Conservation (phyloP, 352 stramenopile species). For the Globisporangium polare region DNA sequence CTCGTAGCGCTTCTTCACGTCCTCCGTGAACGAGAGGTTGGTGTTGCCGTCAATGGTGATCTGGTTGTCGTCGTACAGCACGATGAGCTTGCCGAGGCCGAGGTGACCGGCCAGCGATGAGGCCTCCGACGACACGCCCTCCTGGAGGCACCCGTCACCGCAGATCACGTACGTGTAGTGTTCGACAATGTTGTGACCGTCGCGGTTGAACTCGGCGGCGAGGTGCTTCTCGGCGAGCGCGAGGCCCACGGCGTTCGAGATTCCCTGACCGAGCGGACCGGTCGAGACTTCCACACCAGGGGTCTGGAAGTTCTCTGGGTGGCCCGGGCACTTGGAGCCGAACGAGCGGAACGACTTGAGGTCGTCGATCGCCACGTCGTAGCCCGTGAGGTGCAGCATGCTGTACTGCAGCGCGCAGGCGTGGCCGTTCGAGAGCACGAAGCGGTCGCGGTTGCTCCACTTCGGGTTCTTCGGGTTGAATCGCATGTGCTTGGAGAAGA, state of each 20-base stretch:
- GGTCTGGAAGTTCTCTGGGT: conserved; percentile 97
- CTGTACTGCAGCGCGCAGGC: conserved; percentile 98
- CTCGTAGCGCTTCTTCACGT: conserved; percentile 97
- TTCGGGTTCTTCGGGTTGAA: conserved; percentile 85
- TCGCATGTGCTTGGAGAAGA: conserved; percentile 93
- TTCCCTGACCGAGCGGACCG: conserved; percentile 96
- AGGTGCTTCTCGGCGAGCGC: conserved; percentile 98
- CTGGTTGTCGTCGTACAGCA: conserved; percentile 99
- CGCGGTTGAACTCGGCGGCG: conserved; percentile 97
- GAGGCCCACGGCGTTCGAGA: conserved; percentile 98
- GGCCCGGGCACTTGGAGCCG: conserved; percentile 94
- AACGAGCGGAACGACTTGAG: conserved; percentile 97
- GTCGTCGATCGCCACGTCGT: conserved; percentile 95
- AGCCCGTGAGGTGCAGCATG: conserved; percentile 98
- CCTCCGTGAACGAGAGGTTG: conserved; percentile 96
- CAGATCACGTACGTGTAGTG: conserved; percentile 99
- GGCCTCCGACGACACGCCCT: conserved; percentile 96
- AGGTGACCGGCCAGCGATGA: conserved; percentile 97
- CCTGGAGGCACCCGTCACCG: conserved; percentile 98
- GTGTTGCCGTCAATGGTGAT: conserved; percentile 99
- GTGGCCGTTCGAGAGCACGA: conserved; percentile 99
- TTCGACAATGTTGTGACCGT: conserved; percentile 93
- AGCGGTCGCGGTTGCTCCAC: conserved; percentile 97
- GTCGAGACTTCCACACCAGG: conserved; percentile 96
- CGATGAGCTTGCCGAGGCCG: conserved; percentile 97